Conservation (phyloP, 2,329 filamentous ascomycete species). For the Colletotrichum orbiculare region DNA sequence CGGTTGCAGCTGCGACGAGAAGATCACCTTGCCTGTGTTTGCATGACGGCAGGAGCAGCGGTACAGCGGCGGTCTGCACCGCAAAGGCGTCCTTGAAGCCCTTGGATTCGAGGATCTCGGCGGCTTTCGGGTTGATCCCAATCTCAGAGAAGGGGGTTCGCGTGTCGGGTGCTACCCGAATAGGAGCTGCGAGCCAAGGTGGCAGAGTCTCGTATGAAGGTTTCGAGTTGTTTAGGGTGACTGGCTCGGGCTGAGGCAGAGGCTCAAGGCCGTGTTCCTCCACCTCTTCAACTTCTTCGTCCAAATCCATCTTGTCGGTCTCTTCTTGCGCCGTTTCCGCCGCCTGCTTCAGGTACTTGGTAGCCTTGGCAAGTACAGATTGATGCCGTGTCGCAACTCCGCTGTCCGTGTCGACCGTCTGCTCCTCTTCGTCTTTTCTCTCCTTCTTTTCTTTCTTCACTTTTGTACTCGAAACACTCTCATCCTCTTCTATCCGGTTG, state of each 20-base stretch:
- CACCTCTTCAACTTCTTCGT: constrained; percentile 44
- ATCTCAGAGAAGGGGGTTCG: constrained; percentile 71
- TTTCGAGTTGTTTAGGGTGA: constrained; percentile 65
- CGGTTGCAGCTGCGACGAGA: constrained; percentile 91
- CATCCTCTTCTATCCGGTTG: neutral
- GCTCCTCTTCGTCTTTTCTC: constrained; percentile 1
- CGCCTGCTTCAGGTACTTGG: constrained; percentile 64
- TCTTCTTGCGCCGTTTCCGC: constrained; percentile 51
- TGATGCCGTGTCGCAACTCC: constrained; percentile 56
- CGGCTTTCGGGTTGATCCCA: constrained; percentile 69
- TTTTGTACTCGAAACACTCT: constrained; percentile 26
- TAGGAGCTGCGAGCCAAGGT: constrained; percentile 80
- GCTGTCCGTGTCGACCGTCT: constrained; percentile 40
- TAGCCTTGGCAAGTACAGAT: constrained; percentile 64
- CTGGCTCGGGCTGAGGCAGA: constrained; percentile 79
- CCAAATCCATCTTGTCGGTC: constrained; percentile 45
- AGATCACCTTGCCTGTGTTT: constrained; percentile 78
- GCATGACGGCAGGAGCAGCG: constrained; percentile 77
- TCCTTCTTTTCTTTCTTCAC: constrained; percentile 41
- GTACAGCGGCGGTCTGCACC: constrained; percentile 83
- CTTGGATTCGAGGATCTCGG: constrained; percentile 72
- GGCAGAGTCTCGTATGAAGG: constrained; percentile 84
- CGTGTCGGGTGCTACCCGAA: constrained; percentile 72
- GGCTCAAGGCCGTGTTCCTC: constrained; percentile 80
- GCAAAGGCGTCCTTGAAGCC: constrained; percentile 80